Base-by-base conservation (phyloP, 1,284 basidiomycete genomes). In the Apiotrichum gracile region DNA sequence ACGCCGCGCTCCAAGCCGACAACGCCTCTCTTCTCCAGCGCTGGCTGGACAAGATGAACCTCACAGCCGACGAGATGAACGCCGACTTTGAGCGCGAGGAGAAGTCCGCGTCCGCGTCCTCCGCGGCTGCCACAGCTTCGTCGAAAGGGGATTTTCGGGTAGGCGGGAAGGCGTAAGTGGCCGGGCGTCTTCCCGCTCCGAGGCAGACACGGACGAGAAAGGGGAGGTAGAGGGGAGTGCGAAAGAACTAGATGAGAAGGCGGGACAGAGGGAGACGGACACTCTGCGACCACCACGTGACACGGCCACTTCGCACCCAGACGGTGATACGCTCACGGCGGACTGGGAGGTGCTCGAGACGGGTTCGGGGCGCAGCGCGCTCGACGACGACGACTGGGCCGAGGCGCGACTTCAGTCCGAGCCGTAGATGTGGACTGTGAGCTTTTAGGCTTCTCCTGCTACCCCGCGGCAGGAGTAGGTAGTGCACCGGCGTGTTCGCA, bases 21-120 rank as follows among this genome's bases (percentile, higher is more conserved):
- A 98, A 98, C 66, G 92, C 93, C 19, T 87, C 87, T 62, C 81
- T 98, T 38, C 80, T 98, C 1, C 91, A 97, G 71, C 85, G 92
- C 17, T 97, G 92, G 92, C 79, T 97, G 24, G 92, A 97, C 70
- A 86, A 87, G 62, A 96, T 96, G 78, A 91, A 96, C 68, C 79
- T 83, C 16, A 91, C 93, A 67, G 94, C 87, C 6, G 91, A 93
- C 72, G 85, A 85, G 77, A 91, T 98, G 88, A 97, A 98, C 76
- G 88, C 89, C 63, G 87, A 69, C 33, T 74, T 74, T 54, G 74
- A 76, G 53, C 58, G 64, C 43, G 74, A 75, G 45, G 43, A 35
- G 29, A 34, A 24, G 10, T 22, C 22, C 35, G 31, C 25, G 2
- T 38, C 22, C 17, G 17, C 31, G 16, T 27, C 13, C 26, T 13